These are phyloP conservation scores for Blumeria hordei DNA, from an alignment of 2,329 filamentous ascomycete species.

Conservation along the genomic window DNA sequence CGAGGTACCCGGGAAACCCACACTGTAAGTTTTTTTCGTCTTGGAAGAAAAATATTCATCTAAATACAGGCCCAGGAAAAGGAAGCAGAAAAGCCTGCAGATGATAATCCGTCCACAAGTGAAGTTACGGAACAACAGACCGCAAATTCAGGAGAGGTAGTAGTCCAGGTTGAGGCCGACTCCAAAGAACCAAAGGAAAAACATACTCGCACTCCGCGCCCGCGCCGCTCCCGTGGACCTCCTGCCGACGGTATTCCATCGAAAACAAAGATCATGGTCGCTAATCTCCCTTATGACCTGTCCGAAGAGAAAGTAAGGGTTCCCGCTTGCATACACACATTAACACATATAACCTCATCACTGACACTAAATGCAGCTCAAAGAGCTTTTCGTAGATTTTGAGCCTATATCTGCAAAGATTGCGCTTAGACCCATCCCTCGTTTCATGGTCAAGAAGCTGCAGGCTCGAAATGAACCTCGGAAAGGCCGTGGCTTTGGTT, in stretches of 20 bases:
- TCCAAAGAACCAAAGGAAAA: constrained; percentile 16
- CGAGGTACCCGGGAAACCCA: constrained; percentile 31
- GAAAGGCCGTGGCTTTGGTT: constrained; percentile 97
- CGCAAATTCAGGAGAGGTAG: constrained; percentile 7
- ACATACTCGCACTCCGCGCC: constrained; percentile 26
- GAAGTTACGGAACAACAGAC: constrained; percentile 33
- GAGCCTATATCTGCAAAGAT: constrained; percentile 92
- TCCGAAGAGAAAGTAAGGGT: constrained; percentile 74
- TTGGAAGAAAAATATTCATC: constrained; percentile 6
- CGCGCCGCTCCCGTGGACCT: constrained; percentile 65
- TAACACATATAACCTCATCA: not conserved
- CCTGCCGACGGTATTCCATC: constrained; percentile 93
- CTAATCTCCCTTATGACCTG: constrained; percentile 94
- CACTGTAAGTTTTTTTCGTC: constrained; percentile 27
- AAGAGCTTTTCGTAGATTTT: constrained; percentile 89
- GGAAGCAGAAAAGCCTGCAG: constrained; percentile 23
- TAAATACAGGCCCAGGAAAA: constrained; percentile 11
- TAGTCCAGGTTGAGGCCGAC: constrained; percentile 23
- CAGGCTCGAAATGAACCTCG: constrained; percentile 92
- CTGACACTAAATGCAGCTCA: constrained; percentile 36
- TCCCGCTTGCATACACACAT: constrained; percentile 1
- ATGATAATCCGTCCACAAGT: constrained; percentile 32
- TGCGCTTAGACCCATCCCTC: constrained; percentile 88
- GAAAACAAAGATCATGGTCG: constrained; percentile 99
- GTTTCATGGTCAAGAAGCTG: constrained; percentile 99